phyloP scores from a whole-genome alignment of 805 yeast species.

The Kodamaea jinghongensis region DNA sequence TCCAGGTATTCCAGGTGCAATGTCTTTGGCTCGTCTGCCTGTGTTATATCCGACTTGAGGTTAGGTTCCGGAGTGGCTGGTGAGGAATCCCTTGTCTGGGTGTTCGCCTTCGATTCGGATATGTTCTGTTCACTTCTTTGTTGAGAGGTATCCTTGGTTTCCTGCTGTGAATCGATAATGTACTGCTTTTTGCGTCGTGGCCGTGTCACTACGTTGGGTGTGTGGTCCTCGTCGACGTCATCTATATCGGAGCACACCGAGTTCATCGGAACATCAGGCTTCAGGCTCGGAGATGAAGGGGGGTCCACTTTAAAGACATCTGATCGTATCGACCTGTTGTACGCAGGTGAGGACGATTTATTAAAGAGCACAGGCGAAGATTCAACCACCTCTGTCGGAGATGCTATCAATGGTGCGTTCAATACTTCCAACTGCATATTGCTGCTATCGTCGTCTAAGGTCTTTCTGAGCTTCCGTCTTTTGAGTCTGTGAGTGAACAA shows the following conservation, averaged over 20 bases:
- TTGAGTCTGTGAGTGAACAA: slow-evolving; percentile 23
- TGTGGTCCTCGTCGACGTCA: slow-evolving; percentile 17
- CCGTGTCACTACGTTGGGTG: background rate
- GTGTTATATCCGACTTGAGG: too few species aligned
- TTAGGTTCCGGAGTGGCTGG: too few species aligned
- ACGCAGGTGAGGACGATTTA: slow-evolving; percentile 5
- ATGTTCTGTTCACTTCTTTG: too few species aligned
- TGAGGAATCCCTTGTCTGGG: too few species aligned
- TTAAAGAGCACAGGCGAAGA: slow-evolving; percentile 19
- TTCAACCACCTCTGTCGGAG: slow-evolving; percentile 18
- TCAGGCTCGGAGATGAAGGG: slow-evolving; percentile 5
- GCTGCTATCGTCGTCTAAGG: background rate
- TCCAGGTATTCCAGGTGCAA: slow-evolving; percentile 3
- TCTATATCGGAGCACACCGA: slow-evolving; percentile 19
- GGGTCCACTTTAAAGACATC: slow-evolving; percentile 6
- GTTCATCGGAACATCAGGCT: background rate
- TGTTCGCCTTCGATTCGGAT: too few species aligned
- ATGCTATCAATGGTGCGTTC: slow-evolving; percentile 6
- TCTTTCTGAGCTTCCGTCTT: slow-evolving; percentile 8
- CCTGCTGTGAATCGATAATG: slow-evolving; percentile 18
- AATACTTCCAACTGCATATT: background rate
- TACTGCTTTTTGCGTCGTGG: slow-evolving; percentile 10
- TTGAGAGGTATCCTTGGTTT: background rate
- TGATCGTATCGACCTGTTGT: slow-evolving; percentile 15
- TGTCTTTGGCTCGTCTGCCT: too few species aligned